A percentile compares a stretch with the other conserved stretches of the same genome.
These are phyloP conservation scores for Arthrobotrys musiformis DNA, from an alignment of 2,329 filamentous ascomycete species.

Conservation along the genomic window DNA sequence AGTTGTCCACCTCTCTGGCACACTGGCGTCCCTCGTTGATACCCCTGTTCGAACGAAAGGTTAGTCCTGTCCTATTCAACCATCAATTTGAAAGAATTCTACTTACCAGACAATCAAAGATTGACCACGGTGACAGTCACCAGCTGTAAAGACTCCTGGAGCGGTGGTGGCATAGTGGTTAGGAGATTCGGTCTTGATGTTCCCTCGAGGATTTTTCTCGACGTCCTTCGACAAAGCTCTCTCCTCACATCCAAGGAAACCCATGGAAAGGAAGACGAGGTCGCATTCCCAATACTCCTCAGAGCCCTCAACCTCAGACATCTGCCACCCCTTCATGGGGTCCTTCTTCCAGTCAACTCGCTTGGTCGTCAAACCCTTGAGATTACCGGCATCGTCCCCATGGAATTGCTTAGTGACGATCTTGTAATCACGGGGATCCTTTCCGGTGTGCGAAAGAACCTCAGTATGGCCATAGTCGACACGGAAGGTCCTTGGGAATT, in stretches of 20 bases:
- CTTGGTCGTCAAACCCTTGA: constrained; percentile 95
- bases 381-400: constrained; percentile 83
- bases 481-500: constrained; percentile 97
- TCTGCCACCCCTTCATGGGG: constrained; percentile 90
- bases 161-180: constrained; percentile 85
- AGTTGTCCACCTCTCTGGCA: constrained; percentile 90
- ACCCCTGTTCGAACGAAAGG: constrained; percentile 69
- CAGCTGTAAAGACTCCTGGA: constrained; percentile 88
- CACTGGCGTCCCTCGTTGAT: constrained; percentile 97
- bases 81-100: neutral
- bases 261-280: constrained; percentile 93
- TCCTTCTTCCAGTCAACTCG: constrained; percentile 97
- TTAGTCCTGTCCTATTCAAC: constrained; percentile 61
- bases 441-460: constrained; percentile 94
- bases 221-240: constrained; percentile 86
- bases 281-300: constrained; percentile 97
- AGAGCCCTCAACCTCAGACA: constrained; percentile 94
- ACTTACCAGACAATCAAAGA: constrained; percentile 94
- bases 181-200: constrained; percentile 90
- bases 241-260: constrained; percentile 93
- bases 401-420: constrained; percentile 98
- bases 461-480: constrained; percentile 98
- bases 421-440: constrained; percentile 95
- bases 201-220: constrained; percentile 92
- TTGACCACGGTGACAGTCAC: constrained; percentile 93